A percentile compares a stretch with the other conserved stretches of the same genome.
Evolutionary conservation across 345 rosid species (phyloP).

Genomic region (Eucalyptus melliodora): DNA sequence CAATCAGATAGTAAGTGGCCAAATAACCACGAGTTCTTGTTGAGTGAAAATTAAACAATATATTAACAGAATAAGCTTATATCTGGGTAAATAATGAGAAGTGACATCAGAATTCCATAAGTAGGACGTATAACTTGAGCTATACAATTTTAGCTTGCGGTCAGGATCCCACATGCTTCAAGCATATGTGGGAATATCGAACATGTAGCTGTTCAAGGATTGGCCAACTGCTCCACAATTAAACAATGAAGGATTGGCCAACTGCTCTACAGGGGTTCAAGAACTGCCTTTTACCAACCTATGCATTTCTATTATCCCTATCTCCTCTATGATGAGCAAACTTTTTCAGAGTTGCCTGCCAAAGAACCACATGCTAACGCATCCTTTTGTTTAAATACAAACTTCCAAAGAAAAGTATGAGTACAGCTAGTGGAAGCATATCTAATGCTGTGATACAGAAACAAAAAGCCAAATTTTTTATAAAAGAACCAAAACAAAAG

Average conservation of each 20-base stretch:
- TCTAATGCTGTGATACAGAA: not conserved
- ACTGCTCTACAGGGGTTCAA: not conserved
- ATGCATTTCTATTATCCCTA: not conserved
- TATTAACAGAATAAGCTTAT: not conserved
- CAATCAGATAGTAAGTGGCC: not conserved
- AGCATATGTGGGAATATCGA: not conserved
- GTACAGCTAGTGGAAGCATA: not conserved
- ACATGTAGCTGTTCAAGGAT: not conserved
- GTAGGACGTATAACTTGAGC: not conserved
- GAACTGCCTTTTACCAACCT: not conserved
- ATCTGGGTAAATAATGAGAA: not conserved
- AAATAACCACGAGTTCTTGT: not conserved
- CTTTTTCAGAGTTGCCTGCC: not conserved
- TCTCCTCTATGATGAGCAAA: not conserved
- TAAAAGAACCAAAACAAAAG: not conserved
- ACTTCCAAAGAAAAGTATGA: not conserved
- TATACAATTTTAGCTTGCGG: not conserved
- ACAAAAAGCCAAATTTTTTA: not conserved
- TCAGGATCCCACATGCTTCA: not conserved
- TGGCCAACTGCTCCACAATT: not conserved
- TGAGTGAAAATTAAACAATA: not conserved
- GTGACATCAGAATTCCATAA: not conserved
- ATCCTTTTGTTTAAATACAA: not conserved
- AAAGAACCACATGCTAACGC: not conserved
- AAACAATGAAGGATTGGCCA: not conserved